phyloP scores from a whole-genome alignment of 192 early-diverging fungal species.

The Backusella tuberculispora region DNA sequence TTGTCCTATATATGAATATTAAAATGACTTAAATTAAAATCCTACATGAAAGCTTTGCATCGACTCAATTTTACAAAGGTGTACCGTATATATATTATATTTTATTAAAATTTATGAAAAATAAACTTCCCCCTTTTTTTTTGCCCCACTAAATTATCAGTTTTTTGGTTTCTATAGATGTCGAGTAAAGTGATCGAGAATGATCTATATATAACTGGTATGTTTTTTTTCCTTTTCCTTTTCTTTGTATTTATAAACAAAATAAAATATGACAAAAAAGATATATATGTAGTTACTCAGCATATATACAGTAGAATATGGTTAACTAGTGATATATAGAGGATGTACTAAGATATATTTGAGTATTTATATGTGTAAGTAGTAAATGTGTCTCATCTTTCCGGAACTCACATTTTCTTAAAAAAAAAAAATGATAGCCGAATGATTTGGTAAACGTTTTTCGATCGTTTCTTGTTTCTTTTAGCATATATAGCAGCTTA shows the following conservation, averaged over 20 bases:
- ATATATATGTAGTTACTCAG: background rate
- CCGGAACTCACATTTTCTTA: too few species aligned
- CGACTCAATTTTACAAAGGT: slow-evolving; percentile 4
- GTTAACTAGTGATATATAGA: too few species aligned
- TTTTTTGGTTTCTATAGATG: background rate
- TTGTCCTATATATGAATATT: background rate
- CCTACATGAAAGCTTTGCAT: background rate
- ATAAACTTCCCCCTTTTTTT: background rate
- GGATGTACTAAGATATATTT: too few species aligned
- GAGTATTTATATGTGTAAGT: too few species aligned
- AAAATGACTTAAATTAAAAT: background rate
- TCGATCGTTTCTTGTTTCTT: too few species aligned
- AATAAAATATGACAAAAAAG: background rate
- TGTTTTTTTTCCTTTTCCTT: background rate
- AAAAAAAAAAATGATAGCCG: too few species aligned
- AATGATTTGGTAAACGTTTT: too few species aligned
- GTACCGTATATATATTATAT: slow-evolving; percentile 1
- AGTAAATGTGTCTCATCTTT: too few species aligned
- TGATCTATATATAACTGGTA: background rate
- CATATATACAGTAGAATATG: too few species aligned
- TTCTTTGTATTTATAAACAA: background rate
- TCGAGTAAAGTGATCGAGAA: background rate
- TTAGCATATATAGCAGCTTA: too few species aligned
- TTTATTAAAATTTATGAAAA: slow-evolving; percentile 13
- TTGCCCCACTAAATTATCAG: background rate